phyloP scores from a whole-genome alignment of 441 rosid genomes.

The Dalechampia spathulata region DNA sequence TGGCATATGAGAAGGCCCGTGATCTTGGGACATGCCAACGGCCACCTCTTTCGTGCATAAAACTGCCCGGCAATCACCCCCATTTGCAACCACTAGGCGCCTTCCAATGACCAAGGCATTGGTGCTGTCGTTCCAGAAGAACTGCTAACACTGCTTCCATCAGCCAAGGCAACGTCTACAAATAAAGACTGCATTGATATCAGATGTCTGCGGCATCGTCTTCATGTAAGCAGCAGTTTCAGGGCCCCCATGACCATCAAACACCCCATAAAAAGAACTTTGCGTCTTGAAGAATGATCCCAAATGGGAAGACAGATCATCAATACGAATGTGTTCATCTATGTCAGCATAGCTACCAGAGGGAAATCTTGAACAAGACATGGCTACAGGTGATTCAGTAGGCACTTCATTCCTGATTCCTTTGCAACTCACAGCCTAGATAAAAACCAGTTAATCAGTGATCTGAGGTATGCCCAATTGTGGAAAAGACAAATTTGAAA shows the following conservation, averaged over 20 bases:
- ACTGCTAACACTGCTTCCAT: conserved; percentile 42
- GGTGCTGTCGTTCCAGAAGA: conserved; percentile 75
- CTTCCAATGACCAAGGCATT: conserved; percentile 59
- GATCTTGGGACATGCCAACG: conserved; percentile 65
- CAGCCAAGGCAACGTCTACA: conserved; percentile 74
- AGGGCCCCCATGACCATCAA: conserved; percentile 89
- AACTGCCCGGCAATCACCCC: conserved; percentile 82
- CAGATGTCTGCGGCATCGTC: conserved; percentile 40
- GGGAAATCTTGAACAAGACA: too few relatives aligned
- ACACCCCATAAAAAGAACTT: conserved; percentile 79
- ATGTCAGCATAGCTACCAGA: too few relatives aligned
- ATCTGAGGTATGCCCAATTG: too few relatives aligned
- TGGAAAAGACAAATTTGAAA: too few relatives aligned
- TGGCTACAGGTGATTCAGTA: too few relatives aligned
- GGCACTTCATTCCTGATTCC: too few relatives aligned
- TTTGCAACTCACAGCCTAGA: too few relatives aligned
- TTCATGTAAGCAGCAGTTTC: conserved; percentile 70
- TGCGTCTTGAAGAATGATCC: conserved; percentile 59
- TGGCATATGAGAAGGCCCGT: conserved; percentile 45
- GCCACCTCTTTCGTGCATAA: conserved; percentile 63
- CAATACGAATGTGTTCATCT: conserved; percentile 30
- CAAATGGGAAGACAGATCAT: conserved; percentile 58
- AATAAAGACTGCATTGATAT: conserved; percentile 30
- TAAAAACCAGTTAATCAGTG: too few relatives aligned
- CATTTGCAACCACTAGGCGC: conserved; percentile 65